phyloP scores from a whole-genome alignment of 2,329 filamentous ascomycete species.

The Cladosporium sp. region DNA sequence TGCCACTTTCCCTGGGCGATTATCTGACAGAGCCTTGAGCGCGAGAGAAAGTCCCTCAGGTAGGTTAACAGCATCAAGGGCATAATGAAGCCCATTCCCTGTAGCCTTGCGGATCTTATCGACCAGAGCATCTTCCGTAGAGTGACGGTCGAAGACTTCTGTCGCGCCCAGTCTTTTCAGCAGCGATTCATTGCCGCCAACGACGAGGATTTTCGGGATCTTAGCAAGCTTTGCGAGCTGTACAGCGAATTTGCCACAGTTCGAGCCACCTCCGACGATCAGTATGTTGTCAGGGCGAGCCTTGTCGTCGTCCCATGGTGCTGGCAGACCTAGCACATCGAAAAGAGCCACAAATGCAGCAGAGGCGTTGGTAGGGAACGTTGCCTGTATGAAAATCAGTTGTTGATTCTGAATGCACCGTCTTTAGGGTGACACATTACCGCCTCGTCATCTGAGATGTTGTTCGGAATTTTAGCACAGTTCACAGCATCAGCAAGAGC shows the following conservation, averaged over 20 bases:
- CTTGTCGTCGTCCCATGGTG: not conserved
- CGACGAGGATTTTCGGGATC: constrained; percentile 5
- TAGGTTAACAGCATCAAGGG: constrained; percentile 3
- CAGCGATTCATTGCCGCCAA: constrained; percentile 1
- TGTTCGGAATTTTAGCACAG: constrained; percentile 8
- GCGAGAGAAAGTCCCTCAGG: constrained; percentile 11
- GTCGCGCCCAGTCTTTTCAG: constrained; percentile 2
- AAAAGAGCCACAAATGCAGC: not conserved
- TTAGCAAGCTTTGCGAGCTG: constrained; percentile 11
- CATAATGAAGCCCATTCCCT: not conserved
- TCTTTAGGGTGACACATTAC: not conserved
- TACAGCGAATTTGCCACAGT: constrained; percentile 12
- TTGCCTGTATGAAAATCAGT: not conserved
- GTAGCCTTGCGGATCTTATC: not conserved
- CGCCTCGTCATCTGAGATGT: constrained; percentile 13
- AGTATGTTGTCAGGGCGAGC: not conserved
- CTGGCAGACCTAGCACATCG: not conserved
- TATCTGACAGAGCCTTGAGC: constrained; percentile 2
- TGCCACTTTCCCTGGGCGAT: not conserved
- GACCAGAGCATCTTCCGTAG: not conserved
- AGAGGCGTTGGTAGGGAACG: not conserved
- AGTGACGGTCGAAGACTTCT: constrained; percentile 12
- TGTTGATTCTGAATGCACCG: not conserved
- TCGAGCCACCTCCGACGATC: constrained; percentile 15
- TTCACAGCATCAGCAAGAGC: constrained; percentile 11